A percentile compares a stretch with the other conserved stretches of the same genome.
These are phyloP conservation scores for Candida sojae DNA, from an alignment of 1,139 yeast species.

Conservation along the genomic window DNA sequence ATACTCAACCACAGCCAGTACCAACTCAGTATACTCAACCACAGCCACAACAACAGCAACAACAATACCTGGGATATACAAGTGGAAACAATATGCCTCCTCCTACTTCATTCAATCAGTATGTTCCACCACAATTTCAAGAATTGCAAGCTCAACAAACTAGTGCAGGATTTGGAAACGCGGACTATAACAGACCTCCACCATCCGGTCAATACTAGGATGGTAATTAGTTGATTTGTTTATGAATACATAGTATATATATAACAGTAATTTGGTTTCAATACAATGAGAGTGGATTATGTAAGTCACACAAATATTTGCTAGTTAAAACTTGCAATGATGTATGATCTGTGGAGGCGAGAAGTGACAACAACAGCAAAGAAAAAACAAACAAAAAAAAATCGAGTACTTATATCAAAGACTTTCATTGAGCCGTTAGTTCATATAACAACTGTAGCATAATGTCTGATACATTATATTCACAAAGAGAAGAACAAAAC, in stretches of 20 bases:
- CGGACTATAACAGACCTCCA: conserved; percentile 9
- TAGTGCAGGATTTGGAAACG: conserved; percentile 40
- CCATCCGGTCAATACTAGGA: not conserved
- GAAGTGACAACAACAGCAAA: too few species aligned
- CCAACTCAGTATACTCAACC: not conserved
- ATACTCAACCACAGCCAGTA: conserved; percentile 20
- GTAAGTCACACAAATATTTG: too few species aligned
- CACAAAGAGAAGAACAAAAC: conserved; percentile 48
- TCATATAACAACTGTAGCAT: not conserved
- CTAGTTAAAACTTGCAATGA: too few species aligned
- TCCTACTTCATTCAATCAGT: conserved; percentile 7
- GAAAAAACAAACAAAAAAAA: not conserved
- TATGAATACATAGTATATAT: too few species aligned
- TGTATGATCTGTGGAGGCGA: too few species aligned
- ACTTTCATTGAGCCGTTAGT: too few species aligned
- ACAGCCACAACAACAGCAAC: conserved; percentile 2
- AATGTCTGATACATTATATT: conserved; percentile 40
- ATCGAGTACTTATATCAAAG: not conserved
- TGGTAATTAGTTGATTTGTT: too few species aligned
- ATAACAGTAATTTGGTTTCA: too few species aligned
- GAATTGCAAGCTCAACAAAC: conserved; percentile 33
- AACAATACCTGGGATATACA: conserved; percentile 3
- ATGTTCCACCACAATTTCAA: conserved; percentile 7
- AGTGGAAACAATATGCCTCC: not conserved
- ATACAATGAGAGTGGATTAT: too few species aligned